phyloP scores from a whole-genome alignment of 371 early-diverging fungal species.

The Rhizopus microsporus region DNA sequence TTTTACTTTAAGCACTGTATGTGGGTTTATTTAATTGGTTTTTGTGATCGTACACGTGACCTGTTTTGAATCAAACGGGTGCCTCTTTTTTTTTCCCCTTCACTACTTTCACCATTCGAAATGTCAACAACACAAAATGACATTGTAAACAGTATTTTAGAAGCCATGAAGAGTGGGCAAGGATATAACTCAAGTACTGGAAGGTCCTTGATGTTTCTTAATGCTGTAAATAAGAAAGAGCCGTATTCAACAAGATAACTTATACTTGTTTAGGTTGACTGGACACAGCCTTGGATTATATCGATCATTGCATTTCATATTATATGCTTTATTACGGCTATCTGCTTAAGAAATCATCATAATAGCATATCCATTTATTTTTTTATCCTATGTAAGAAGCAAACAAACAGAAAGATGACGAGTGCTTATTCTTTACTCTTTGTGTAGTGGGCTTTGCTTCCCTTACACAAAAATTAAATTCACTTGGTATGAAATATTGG shows the following conservation, averaged over 20 bases:
- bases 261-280: slow-evolving; percentile 39
- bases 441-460: slow-evolving; percentile 40
- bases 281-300: slow-evolving; percentile 50
- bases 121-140: background rate
- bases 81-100: too few species aligned
- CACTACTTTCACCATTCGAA: background rate
- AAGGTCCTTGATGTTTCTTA: background rate
- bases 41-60: too few species aligned
- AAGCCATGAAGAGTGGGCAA: background rate
- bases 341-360: slow-evolving; percentile 30
- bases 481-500: slow-evolving; percentile 37
- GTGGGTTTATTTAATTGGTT: too few species aligned
- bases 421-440: background rate
- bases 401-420: slow-evolving; percentile 1
- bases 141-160: background rate
- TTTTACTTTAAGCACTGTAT: too few species aligned
- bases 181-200: too few species aligned
- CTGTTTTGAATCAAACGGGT: too few species aligned
- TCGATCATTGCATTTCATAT: slow-evolving; percentile 41
- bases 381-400: slow-evolving; percentile 31
- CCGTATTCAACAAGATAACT: background rate
- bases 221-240: background rate
- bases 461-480: slow-evolving; percentile 43
- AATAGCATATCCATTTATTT: slow-evolving; percentile 32
- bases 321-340: slow-evolving; percentile 23